A percentile compares a stretch with the other conserved stretches of the same genome.
Evolutionary conservation across 2,329 filamentous ascomycete species (phyloP).

Genomic region (Fusarium sp.): DNA sequence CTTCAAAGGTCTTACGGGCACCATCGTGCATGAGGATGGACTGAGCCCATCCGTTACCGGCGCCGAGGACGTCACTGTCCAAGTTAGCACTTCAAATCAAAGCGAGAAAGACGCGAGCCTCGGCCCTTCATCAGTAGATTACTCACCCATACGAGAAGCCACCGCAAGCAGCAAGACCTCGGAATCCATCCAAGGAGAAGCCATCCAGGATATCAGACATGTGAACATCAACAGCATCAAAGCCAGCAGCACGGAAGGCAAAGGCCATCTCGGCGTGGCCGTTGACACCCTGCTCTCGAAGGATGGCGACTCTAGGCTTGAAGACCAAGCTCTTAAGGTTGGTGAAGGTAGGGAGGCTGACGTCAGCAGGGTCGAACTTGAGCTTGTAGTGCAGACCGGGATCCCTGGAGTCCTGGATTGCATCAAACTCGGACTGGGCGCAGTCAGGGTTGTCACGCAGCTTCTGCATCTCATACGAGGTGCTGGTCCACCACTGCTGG

Average conservation of each 20-base stretch:
- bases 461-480: slow-evolving; percentile 91
- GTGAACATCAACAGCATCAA: slow-evolving; percentile 92
- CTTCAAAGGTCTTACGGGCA: slow-evolving; percentile 79
- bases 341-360: slow-evolving; percentile 71
- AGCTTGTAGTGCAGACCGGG: slow-evolving; percentile 88
- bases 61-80: slow-evolving; percentile 75
- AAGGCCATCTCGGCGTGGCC: slow-evolving; percentile 98
- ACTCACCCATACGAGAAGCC: slow-evolving; percentile 88
- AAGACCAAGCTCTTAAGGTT: slow-evolving; percentile 64
- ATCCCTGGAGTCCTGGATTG: slow-evolving; percentile 79
- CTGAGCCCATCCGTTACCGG: slow-evolving; percentile 97
- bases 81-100: slow-evolving; percentile 4
- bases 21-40: slow-evolving; percentile 88
- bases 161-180: slow-evolving; percentile 92
- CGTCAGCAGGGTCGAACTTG: slow-evolving; percentile 83
- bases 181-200: slow-evolving; percentile 83
- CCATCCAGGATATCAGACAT: slow-evolving; percentile 93
- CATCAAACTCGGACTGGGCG: slow-evolving; percentile 84
- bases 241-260: slow-evolving; percentile 90
- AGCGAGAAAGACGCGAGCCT: background rate
- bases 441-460: slow-evolving; percentile 89
- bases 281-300: slow-evolving; percentile 96
- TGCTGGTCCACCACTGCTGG: slow-evolving; percentile 89
- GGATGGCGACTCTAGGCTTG: slow-evolving; percentile 83
- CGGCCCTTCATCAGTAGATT: background rate